These are phyloP conservation scores for Digitaria exilis DNA, from an alignment of 202 grass and related monocot genomes.

Conservation along the genomic window DNA sequence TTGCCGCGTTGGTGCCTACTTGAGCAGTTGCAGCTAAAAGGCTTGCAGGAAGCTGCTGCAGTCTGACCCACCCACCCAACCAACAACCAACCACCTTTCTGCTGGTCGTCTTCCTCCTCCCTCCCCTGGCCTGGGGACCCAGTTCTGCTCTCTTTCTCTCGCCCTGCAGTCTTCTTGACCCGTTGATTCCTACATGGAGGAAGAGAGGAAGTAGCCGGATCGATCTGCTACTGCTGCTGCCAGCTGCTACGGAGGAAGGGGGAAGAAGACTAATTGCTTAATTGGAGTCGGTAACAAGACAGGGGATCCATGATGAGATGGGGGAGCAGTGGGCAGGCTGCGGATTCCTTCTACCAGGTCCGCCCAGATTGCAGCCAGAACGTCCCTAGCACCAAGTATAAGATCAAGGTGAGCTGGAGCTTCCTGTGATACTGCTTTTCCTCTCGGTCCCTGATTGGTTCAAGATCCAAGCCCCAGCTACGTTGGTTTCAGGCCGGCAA, in stretches of 20 bases:
- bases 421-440: not conserved
- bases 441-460: not conserved
- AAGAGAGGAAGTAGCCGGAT: not conserved
- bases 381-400: conserved; percentile 80
- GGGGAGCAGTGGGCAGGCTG: conserved; percentile 39
- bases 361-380: conserved; percentile 72
- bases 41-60: too few relatives aligned
- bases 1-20: too few relatives aligned
- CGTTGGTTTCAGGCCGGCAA: conserved; percentile 69
- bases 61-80: not conserved
- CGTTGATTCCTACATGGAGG: not conserved
- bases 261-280: not conserved
- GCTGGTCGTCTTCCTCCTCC: not conserved
- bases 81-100: not conserved
- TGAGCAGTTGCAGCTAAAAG: too few relatives aligned
- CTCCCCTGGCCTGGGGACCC: not conserved
- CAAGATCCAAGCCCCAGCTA: conserved; percentile 2
- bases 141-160: not conserved
- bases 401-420: conserved; percentile 66
- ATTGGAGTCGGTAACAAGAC: not conserved
- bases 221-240: conserved; percentile 13
- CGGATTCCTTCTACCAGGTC: conserved; percentile 77
- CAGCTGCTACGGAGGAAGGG: not conserved
- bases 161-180: conserved; percentile 17
- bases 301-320: conserved; percentile 46